Percentiles rank a stretch among this genome's conserved stretches.
These are phyloP conservation scores for Gamarada debralockiae DNA, from an alignment of 495 filamentous ascomycete genomes.

Conservation along the genomic window DNA sequence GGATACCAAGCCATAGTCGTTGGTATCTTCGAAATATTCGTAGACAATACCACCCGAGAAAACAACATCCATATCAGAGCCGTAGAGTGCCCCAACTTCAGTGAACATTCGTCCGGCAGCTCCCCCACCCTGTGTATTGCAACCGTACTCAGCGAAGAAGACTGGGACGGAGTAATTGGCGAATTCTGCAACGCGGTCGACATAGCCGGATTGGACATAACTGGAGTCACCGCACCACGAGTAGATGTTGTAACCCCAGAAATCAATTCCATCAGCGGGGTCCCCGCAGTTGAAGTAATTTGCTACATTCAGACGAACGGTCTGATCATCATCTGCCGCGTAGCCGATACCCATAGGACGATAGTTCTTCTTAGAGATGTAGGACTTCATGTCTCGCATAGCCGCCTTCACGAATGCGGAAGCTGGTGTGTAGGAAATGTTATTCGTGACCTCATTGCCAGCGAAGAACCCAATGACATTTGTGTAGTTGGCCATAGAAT, in stretches of 20 bases:
- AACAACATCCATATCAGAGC: constrained; percentile 54
- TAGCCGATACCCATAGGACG: constrained; percentile 66
- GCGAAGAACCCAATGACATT: constrained; percentile 74
- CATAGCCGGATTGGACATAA: constrained; percentile 53
- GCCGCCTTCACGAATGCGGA: constrained; percentile 71
- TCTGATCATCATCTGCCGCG: constrained; percentile 56
- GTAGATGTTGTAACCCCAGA: constrained; percentile 78
- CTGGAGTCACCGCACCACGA: constrained; percentile 62
- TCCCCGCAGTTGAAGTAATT: constrained; percentile 67
- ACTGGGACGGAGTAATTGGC: constrained; percentile 59
- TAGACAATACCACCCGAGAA: constrained; percentile 76
- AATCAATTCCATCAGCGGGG: constrained; percentile 55
- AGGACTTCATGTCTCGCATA: constrained; percentile 68
- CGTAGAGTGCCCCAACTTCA: constrained; percentile 60
- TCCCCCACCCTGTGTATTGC: constrained; percentile 44
- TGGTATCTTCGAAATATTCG: constrained; percentile 68
- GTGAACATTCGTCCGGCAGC: constrained; percentile 52
- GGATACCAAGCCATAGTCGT: constrained; percentile 62
- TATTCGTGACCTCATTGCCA: constrained; percentile 67
- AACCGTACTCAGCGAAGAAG: constrained; percentile 77
- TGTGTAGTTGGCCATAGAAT: constrained; percentile 56
- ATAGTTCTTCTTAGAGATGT: constrained; percentile 59
- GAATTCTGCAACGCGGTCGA: constrained; percentile 56
- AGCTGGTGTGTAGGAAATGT: constrained; percentile 49
- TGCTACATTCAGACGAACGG: constrained; percentile 54